A percentile compares a stretch with the other conserved stretches of the same genome.
phyloP scores from a whole-genome alignment of 768 basidiomycete species.

The Mycena metata region DNA sequence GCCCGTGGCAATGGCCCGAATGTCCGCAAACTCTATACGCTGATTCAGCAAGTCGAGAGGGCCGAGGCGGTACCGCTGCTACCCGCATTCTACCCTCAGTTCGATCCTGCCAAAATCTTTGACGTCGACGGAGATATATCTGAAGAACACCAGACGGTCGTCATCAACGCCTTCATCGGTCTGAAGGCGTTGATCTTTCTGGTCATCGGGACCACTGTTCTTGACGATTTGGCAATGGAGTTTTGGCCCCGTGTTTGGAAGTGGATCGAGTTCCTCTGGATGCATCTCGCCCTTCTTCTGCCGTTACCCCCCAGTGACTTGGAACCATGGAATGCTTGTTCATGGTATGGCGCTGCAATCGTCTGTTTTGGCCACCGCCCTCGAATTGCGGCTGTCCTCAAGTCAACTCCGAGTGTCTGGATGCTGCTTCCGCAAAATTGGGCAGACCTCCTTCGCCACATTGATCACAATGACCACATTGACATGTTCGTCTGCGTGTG shows the following conservation, averaged over 20 bases:
- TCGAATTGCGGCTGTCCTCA: background rate
- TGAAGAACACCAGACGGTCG: background rate
- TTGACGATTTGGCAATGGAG: background rate
- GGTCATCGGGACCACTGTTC: background rate
- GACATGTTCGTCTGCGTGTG: background rate
- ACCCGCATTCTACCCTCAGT: slow-evolving; percentile 1
- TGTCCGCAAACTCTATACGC: background rate
- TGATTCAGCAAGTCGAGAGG: background rate
- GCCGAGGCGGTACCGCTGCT: background rate
- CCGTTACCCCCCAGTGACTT: background rate
- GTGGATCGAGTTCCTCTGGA: slow-evolving; percentile 11
- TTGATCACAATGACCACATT: background rate
- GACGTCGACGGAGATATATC: background rate
- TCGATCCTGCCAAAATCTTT: slow-evolving; percentile 1
- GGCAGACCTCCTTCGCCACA: background rate
- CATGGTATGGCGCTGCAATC: background rate
- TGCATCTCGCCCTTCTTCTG: background rate
- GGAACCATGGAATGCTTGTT: background rate
- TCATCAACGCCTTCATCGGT: background rate
- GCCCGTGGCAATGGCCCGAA: background rate
- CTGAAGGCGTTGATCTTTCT: background rate
- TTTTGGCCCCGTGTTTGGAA: background rate
- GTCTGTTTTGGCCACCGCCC: background rate
- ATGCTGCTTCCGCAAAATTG: background rate
- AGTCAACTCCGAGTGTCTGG: background rate